Conservation (phyloP, 164 flowering plant species). For the Stephania yunnanensis region DNA sequence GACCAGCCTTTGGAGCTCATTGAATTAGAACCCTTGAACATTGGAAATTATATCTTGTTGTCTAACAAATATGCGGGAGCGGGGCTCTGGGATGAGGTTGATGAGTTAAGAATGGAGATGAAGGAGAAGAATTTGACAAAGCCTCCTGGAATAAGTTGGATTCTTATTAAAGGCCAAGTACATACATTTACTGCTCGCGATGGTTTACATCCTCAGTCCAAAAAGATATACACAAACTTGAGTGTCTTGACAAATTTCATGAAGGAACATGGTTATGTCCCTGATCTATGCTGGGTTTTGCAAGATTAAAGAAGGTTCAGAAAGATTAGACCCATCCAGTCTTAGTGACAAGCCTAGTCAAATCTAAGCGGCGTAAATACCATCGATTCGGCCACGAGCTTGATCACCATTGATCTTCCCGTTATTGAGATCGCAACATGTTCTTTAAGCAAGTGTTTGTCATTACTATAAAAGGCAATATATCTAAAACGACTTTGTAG, state of each 20-base stretch:
- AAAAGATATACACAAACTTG: conserved; percentile 24
- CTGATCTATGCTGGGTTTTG: conserved; percentile 22
- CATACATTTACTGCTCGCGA: conserved; percentile 40
- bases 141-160: conserved; percentile 53
- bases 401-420: neutral
- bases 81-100: conserved; percentile 47
- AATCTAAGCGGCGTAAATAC: neutral
- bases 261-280: conserved; percentile 27
- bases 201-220: conserved; percentile 27
- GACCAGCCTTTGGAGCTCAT: conserved; percentile 30
- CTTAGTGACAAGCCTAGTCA: conserved; percentile 14
- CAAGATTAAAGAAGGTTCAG: conserved; percentile 24
- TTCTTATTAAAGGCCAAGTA: conserved; percentile 26
- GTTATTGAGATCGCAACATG: neutral
- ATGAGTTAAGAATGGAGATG: conserved; percentile 28
- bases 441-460: neutral
- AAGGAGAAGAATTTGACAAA: conserved; percentile 36
- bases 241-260: conserved; percentile 17
- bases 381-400: neutral
- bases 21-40: conserved; percentile 46
- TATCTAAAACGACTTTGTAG: no score
- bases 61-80: conserved; percentile 57
- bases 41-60: conserved; percentile 41
- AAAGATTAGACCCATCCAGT: conserved; percentile 9
- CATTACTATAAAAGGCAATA: no score